Evolutionary conservation across 2,329 filamentous ascomycete genomes (phyloP).

Genomic region (Myriangium duriaei): DNA sequence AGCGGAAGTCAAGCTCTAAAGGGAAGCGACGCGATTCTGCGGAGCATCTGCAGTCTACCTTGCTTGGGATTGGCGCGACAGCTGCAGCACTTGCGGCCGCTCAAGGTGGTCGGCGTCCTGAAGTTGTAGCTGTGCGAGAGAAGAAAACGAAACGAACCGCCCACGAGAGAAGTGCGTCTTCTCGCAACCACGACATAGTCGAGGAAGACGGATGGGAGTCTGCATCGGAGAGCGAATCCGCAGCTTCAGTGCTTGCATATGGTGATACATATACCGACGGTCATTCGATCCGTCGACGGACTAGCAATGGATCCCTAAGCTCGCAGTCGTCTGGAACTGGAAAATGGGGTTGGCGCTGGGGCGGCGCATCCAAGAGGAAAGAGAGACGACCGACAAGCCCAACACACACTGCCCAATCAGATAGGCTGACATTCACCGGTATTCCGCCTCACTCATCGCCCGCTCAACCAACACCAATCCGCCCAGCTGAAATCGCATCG

Average conservation of each 20-base stretch:
- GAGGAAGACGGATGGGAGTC: slow-evolving; percentile 49
- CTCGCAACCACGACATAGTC: slow-evolving; percentile 19
- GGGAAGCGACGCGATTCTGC: slow-evolving; percentile 24
- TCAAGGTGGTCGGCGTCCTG: slow-evolving; percentile 22
- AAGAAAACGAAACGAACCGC: slow-evolving; percentile 15
- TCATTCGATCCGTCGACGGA: slow-evolving; percentile 23
- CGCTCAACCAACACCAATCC: slow-evolving; percentile 1
- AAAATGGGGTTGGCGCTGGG: slow-evolving; percentile 51
- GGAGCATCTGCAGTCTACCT: slow-evolving; percentile 34
- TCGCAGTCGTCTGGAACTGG: slow-evolving; percentile 42
- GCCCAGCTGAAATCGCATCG: slow-evolving; percentile 4
- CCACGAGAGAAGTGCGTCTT: slow-evolving; percentile 14
- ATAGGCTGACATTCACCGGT: not conserved
- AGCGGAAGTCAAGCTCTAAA: slow-evolving; percentile 14
- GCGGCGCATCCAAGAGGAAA: slow-evolving; percentile 33
- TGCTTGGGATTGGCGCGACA: slow-evolving; percentile 35
- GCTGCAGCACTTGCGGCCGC: slow-evolving; percentile 36
- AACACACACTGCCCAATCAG: slow-evolving; percentile 4
- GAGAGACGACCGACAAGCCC: slow-evolving; percentile 14
- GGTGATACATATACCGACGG: slow-evolving; percentile 33
- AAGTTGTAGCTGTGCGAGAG: slow-evolving; percentile 25
- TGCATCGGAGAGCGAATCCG: slow-evolving; percentile 42
- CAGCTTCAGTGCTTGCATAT: slow-evolving; percentile 47
- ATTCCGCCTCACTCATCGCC: slow-evolving; percentile 2
- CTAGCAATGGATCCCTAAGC: slow-evolving; percentile 40